Evolutionary conservation across 1,284 basidiomycete genomes (phyloP), one percentile per base, ranked within the genome.

Genomic region (Leccinum ponderosum): DNA sequence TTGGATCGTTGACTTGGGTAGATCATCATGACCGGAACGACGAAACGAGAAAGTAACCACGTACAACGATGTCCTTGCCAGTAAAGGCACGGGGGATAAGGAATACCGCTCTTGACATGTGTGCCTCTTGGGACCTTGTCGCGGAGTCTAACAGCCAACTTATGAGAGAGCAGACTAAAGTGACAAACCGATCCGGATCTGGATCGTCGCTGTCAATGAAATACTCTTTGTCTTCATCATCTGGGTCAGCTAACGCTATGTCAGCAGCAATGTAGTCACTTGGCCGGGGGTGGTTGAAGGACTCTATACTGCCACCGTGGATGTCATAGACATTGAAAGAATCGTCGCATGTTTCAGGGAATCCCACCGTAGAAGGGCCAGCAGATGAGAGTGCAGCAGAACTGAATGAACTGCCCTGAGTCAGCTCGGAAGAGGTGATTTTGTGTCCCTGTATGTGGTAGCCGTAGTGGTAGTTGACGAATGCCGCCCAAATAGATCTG

Each of bases 61-160:
- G 70, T 76, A 95, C 93, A 61, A 98, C 93, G 55, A 96, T 88
- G 70, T 97, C 94, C 66, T 91, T 91, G 6, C 95, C 95, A 1
- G 95, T 97, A 70, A 97, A 97, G 11, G 93, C 91, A 12, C 86
- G 81, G 2, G 89, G 89, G 22, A 73, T 95, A 96, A 1, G 92
- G 90, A 52, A 96, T 91, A 61, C 91, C 90, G 8, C 91, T 92
- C 76, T 97, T 97, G 63, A 95, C 91, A 70, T 98, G 95, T 3
- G 87, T 88, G 12, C 89, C 89, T 53, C 91, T 82, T 2, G 90
- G 91, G 1, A 98, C 91, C 67, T 90, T 89, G 75, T 97, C 95
- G 51, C 90, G 83, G 58, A 98, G 76, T 68, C 93, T 89, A 7
- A 96, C 88, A 4, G 95, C 95, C 33, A 97, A 82, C 22, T 25